Evolutionary conservation across 2,329 filamentous ascomycete species (phyloP), one percentile per base, ranked within the genome.

Genomic region (Penicillium sp.): DNA sequence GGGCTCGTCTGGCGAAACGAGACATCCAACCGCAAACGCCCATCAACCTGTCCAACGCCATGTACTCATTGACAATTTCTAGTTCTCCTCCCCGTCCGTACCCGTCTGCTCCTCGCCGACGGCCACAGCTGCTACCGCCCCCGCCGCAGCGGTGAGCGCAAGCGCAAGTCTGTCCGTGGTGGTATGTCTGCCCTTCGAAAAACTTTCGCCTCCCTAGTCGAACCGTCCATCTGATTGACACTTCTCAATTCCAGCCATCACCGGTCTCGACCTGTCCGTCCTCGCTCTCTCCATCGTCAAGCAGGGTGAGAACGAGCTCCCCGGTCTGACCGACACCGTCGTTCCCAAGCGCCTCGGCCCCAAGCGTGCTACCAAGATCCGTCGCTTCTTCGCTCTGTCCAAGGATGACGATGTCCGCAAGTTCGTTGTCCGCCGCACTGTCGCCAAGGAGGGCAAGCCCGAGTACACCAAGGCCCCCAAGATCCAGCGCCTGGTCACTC

Each of bases 341-440:
- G 88, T 95, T 83, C 93, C 93, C 77, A 98, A 98, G 88, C 88
- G 93, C 70, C 88, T 98, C 72, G 93, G 93, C 68, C 93, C 93
- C 81, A 98, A 98, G 90, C 88, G 93, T 72, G 93, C 93, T 73
- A 95, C 90, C 81, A 98, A 97, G 90, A 97, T 98, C 80, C 89
- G 91, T 78, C 86, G 85, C 75, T 98, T 98, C 87, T 98, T 97
- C 82, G 85, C 89, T 81, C 88, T 98, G 84, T 91, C 86, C 88
- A 97, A 97, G 90, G 90, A 97, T 86, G 93, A 98, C 83, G 93
- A 98, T 88, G 91, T 97, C 78, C 91, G 93, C 82, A 96, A 97
- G 82, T 98, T 95, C 81, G 93, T 98, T 77, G 97, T 98, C 72
- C 93, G 93, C 75, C 93, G 93, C 76, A 93, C 97, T 77, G 85